Base-by-base conservation (phyloP, 345 rosid species). In the Salix koriyanagi region DNA sequence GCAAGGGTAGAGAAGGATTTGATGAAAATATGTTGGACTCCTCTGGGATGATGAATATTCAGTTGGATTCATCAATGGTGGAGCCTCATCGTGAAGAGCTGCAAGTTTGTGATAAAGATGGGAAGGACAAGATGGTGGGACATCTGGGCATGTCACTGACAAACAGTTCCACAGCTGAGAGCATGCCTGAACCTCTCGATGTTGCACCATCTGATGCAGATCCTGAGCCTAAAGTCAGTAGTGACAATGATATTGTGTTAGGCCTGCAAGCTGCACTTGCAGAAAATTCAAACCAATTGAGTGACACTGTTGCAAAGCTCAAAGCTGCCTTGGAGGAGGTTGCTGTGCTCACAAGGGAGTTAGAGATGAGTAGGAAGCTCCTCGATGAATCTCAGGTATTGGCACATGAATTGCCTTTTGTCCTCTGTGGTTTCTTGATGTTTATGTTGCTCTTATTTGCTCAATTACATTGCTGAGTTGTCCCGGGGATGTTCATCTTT, bases 11-110 rank as follows among this genome's bases (percentile, higher is more conserved):
- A 83, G 99, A 94, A 87, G 98, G 92, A 54, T 89, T 80, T 79
- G 99, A 96, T 89, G 98, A 92, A 79, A 90, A 92, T 78, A 92
- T 96, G 99, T 79, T 92, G 91, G 99, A 96, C 78, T 91, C 97
- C 60, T 92, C 96, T 71, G 90, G 87, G 72, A 81, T 90, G 83
- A 83, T 87, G 62, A 85, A 89, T 86, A 84, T 86, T 62, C 94
- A 82, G 44, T 85, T 96, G 84, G 97, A 93, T 79, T 93, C 97
- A 19, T 89, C 96, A 39, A 92, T 96, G 98, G 76, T 76, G 84
- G 98, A 96, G 80, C 91, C 89, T 37, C 92, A 87, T 70, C 91
- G 83, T 69, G 92, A 92, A 79, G 88, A 86, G 72, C 69, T 82
- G 79, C 88, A 77, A 52, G 84, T 71, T 52, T 75, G 71, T 19